Evolutionary conservation across 164 flowering plant species (phyloP).

Genomic region (Magnolia changhungtana): DNA sequence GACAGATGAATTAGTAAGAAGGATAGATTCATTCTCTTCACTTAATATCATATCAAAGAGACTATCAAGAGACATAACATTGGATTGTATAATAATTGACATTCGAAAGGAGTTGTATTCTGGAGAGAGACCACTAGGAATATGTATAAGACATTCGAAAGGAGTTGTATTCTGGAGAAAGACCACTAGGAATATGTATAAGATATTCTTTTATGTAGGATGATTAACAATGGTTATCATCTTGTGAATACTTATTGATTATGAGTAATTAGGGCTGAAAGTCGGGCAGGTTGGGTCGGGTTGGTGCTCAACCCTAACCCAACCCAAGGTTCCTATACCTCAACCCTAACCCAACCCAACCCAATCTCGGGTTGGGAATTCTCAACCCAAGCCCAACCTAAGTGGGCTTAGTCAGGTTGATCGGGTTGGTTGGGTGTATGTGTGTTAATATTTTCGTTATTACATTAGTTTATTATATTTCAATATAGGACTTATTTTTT

Average conservation of each 20-base stretch:
- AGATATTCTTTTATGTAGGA: background rate
- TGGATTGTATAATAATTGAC: background rate
- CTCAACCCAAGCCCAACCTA: no score
- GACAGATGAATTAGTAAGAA: background rate
- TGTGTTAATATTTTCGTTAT: no score
- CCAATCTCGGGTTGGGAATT: no score
- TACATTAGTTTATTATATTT: no score
- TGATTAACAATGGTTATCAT: background rate
- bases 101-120: background rate
- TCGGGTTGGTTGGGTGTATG: no score
- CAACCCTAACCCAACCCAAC: no score
- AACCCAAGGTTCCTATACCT: no score
- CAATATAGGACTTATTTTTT: no score
- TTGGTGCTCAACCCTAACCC: no score
- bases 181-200: background rate
- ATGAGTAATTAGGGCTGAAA: no score
- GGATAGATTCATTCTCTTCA: background rate
- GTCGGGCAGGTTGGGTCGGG: no score
- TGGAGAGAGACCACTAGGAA: background rate
- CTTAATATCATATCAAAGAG: background rate
- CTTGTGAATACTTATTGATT: background rate
- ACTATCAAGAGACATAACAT: background rate
- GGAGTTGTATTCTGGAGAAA: background rate
- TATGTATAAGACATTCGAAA: background rate
- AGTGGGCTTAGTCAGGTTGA: no score